A percentile compares a stretch with the other conserved stretches of the same genome.
phyloP scores from a whole-genome alignment of 495 filamentous ascomycete species.

The Neurospora sp. region DNA sequence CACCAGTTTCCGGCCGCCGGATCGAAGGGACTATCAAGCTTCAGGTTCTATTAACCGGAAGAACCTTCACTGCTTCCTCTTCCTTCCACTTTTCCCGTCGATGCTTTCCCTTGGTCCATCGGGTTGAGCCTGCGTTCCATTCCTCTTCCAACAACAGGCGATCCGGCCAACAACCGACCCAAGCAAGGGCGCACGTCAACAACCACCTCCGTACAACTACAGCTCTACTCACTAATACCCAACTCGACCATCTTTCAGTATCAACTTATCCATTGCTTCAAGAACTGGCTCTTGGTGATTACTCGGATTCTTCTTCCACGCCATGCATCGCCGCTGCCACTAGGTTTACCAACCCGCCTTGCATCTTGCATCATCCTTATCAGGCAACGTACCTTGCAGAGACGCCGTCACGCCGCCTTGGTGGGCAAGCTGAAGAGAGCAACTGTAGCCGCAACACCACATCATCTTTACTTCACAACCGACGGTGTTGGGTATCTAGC shows the following conservation, averaged over 20 bases:
- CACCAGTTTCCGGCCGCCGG: not conserved
- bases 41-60: not conserved
- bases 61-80: not conserved
- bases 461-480: not conserved
- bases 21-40: not conserved
- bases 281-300: not conserved
- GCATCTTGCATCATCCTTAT: not conserved
- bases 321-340: not conserved
- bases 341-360: not conserved
- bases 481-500: not conserved
- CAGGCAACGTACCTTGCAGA: not conserved
- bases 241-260: not conserved
- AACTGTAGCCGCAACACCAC: not conserved
- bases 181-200: not conserved
- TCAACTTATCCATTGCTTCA: not conserved
- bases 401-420: not conserved
- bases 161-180: not conserved
- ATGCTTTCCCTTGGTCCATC: not conserved
- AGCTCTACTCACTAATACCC: not conserved
- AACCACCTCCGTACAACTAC: not conserved
- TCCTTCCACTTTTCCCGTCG: not conserved
- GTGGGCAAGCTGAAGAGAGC: not conserved
- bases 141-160: not conserved
- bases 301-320: not conserved
- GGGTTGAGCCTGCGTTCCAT: not conserved